Percentiles rank a stretch among this genome's conserved stretches.
Evolutionary conservation across 2,329 filamentous ascomycete genomes (phyloP).

Genomic region (Paecilomyces variotii): DNA sequence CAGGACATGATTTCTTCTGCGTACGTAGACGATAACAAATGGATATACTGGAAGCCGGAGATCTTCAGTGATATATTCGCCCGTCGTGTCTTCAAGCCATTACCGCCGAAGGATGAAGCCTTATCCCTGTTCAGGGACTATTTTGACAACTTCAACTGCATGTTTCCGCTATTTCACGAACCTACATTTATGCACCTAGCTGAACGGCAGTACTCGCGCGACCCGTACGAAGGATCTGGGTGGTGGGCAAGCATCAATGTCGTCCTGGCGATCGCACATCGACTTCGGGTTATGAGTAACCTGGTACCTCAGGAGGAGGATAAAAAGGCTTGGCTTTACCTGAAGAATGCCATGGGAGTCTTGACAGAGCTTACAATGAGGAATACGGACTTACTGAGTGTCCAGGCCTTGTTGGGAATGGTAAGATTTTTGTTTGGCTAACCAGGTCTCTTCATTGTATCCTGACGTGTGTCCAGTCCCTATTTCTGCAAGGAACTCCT

Average conservation of each 20-base stretch:
- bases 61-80: constrained; percentile 89
- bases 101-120: constrained; percentile 82
- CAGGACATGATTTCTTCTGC: constrained; percentile 88
- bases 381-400: constrained; percentile 88
- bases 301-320: constrained; percentile 85
- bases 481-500: constrained; percentile 92
- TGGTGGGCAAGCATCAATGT: constrained; percentile 99
- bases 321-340: constrained; percentile 85
- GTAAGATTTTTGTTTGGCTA: constrained; percentile 27
- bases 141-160: constrained; percentile 98
- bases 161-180: constrained; percentile 95
- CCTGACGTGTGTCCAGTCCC: constrained; percentile 41
- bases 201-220: constrained; percentile 82
- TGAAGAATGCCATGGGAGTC: constrained; percentile 94
- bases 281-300: constrained; percentile 91
- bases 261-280: constrained; percentile 83
- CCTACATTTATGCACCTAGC: constrained; percentile 98
- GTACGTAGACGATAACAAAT: constrained; percentile 89
- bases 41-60: constrained; percentile 97
- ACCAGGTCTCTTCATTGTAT: neutral
- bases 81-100: constrained; percentile 69
- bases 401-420: constrained; percentile 91
- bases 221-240: constrained; percentile 89
- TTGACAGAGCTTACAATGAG: constrained; percentile 90
- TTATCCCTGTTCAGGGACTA: constrained; percentile 84